Evolutionary conservation across 176 grass and related monocot genomes (phyloP).

Genomic region (Hyparrhenia diplandra): DNA sequence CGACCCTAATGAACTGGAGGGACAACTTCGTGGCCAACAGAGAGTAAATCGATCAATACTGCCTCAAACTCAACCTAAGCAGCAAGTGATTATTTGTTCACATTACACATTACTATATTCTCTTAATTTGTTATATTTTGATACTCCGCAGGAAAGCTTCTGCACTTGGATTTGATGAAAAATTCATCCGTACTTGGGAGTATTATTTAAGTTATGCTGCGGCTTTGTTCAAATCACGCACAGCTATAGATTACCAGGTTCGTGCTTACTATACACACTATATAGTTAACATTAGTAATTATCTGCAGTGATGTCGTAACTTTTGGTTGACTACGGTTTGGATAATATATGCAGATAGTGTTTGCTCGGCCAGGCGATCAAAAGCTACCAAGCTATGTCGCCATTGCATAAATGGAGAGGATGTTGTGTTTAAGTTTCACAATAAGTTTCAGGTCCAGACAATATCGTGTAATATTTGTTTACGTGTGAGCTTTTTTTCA

Average conservation of each 20-base stretch:
- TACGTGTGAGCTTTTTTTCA: too few species aligned
- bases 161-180: slow-evolving; percentile 35
- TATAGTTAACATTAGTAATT: not conserved
- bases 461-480: too few species aligned
- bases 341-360: not conserved
- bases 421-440: not conserved
- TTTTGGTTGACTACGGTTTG: not conserved
- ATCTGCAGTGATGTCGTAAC: not conserved
- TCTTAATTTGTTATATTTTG: not conserved
- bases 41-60: not conserved
- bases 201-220: slow-evolving; percentile 42
- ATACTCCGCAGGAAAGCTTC: not conserved
- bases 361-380: not conserved
- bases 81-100: too few species aligned
- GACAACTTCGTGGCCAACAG: not conserved
- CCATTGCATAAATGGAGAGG: not conserved
- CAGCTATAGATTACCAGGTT: not conserved
- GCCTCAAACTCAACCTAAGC: not conserved
- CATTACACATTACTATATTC: not conserved
- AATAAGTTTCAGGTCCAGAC: too few species aligned
- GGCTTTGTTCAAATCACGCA: not conserved
- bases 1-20: not conserved
- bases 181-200: slow-evolving; percentile 50
- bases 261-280: not conserved
- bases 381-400: not conserved